Percentiles rank a stretch among this genome's conserved stretches.
These are phyloP conservation scores for Aspergillus leporis DNA, from an alignment of 495 filamentous ascomycete species.

Conservation along the genomic window DNA sequence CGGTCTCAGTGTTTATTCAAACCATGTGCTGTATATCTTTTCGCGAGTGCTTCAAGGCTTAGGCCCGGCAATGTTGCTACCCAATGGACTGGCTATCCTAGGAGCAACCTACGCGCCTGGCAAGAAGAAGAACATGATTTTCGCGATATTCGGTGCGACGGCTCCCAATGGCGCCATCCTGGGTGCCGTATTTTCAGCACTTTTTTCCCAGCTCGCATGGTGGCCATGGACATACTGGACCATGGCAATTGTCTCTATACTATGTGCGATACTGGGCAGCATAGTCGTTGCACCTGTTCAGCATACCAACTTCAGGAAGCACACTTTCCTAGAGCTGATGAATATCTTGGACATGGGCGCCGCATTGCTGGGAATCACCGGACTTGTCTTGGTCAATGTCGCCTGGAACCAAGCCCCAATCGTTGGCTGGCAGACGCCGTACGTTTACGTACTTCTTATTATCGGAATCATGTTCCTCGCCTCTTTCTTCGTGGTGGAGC, in stretches of 20 bases:
- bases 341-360: constrained; percentile 52
- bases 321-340: constrained; percentile 15
- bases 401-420: constrained; percentile 53
- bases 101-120: constrained; percentile 45
- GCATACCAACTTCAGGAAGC: constrained; percentile 17
- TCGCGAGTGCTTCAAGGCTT: constrained; percentile 53
- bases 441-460: constrained; percentile 48
- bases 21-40: constrained; percentile 43
- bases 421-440: constrained; percentile 45
- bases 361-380: constrained; percentile 53
- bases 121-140: constrained; percentile 51
- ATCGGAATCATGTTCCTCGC: constrained; percentile 41
- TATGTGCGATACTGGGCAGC: constrained; percentile 34
- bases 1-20: constrained; percentile 46
- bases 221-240: constrained; percentile 69
- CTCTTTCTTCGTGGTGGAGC: constrained; percentile 45
- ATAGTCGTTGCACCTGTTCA: constrained; percentile 45
- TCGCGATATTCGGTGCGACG: constrained; percentile 59
- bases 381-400: constrained; percentile 56
- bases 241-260: constrained; percentile 47
- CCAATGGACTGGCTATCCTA: constrained; percentile 51
- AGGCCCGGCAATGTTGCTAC: constrained; percentile 53
- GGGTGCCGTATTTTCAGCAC: constrained; percentile 48
- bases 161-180: constrained; percentile 56
- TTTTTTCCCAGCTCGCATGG: constrained; percentile 53